Percentiles rank a stretch among this genome's conserved stretches.
phyloP scores from a whole-genome alignment of 2,329 filamentous ascomycete species.

The Davidsoniella virescens region DNA sequence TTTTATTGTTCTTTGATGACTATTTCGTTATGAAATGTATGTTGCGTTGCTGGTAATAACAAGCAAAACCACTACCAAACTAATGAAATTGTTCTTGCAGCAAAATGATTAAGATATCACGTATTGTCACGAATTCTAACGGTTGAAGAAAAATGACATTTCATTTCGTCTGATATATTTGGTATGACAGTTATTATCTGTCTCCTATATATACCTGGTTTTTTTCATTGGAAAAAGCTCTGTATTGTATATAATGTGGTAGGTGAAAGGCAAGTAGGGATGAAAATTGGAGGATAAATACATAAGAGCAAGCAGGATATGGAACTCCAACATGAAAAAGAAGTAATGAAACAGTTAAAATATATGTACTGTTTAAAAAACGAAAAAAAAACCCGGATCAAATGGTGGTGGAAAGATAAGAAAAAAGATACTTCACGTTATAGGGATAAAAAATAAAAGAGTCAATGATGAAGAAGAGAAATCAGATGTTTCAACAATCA shows the following conservation, averaged over 20 bases:
- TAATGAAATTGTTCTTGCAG: too few relatives aligned
- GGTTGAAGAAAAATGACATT: too few relatives aligned
- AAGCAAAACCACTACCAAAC: too few relatives aligned
- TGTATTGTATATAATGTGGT: background rate
- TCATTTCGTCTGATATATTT: too few relatives aligned
- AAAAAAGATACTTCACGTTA: background rate
- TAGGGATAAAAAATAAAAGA: background rate
- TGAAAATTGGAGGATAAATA: background rate
- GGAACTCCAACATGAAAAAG: background rate
- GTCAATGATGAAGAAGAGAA: background rate
- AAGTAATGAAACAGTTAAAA: background rate
- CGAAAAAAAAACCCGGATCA: too few relatives aligned
- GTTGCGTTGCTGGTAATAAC: too few relatives aligned
- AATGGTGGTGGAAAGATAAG: background rate
- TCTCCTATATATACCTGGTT: too few relatives aligned
- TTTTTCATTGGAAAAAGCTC: background rate
- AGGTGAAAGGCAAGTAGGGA: background rate
- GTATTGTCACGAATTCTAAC: too few relatives aligned
- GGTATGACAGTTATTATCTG: too few relatives aligned
- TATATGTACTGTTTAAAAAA: background rate
- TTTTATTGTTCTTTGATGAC: too few relatives aligned
- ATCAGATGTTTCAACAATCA: background rate
- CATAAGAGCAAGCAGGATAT: conserved; percentile 2
- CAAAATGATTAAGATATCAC: too few relatives aligned
- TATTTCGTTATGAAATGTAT: too few relatives aligned